phyloP scores from a whole-genome alignment of 2,329 filamentous ascomycete genomes.

The Coniochaeta sp. region DNA sequence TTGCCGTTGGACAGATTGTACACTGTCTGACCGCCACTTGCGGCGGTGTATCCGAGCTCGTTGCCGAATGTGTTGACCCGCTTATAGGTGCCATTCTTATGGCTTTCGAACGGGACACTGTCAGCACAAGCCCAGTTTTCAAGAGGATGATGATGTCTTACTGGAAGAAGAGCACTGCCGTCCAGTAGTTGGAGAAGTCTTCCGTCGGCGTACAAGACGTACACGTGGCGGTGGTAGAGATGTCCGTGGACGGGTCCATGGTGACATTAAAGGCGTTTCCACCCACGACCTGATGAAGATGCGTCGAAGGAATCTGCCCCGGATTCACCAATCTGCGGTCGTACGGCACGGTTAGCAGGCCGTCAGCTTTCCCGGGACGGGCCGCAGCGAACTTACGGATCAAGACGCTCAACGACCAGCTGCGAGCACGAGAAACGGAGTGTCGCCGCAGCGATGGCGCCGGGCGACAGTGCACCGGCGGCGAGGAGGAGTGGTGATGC shows the following conservation, averaged over 20 bases:
- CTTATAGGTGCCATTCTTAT: conserved; percentile 16
- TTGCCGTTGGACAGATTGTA: conserved; percentile 25
- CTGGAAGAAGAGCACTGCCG: conserved; percentile 17
- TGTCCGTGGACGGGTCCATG: conserved; percentile 22
- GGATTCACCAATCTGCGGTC: conserved; percentile 11
- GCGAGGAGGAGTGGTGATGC: conserved; percentile 7
- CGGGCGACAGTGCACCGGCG: conserved; percentile 10
- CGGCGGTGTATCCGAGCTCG: conserved; percentile 17
- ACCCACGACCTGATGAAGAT: conserved; percentile 17
- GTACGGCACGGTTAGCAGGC: neutral
- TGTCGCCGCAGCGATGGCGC: conserved; percentile 12
- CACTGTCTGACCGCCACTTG: conserved; percentile 25
- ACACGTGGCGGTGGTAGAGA: conserved; percentile 17
- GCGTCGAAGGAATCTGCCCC: conserved; percentile 12
- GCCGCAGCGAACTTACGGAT: conserved; percentile 6
- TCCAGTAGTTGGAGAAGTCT: conserved; percentile 24
- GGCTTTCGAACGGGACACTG: neutral
- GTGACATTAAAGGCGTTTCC: conserved; percentile 29
- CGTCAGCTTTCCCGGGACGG: neutral
- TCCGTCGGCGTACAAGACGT: conserved; percentile 23
- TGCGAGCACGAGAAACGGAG: conserved; percentile 16
- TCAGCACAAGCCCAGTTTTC: neutral
- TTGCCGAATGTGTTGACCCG: conserved; percentile 17
- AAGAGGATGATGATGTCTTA: neutral
- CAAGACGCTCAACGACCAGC: conserved; percentile 14